A percentile compares a stretch with the other conserved stretches of the same genome.
phyloP scores from a whole-genome alignment of 768 basidiomycete species.

The Kwoniella dejecticola region DNA sequence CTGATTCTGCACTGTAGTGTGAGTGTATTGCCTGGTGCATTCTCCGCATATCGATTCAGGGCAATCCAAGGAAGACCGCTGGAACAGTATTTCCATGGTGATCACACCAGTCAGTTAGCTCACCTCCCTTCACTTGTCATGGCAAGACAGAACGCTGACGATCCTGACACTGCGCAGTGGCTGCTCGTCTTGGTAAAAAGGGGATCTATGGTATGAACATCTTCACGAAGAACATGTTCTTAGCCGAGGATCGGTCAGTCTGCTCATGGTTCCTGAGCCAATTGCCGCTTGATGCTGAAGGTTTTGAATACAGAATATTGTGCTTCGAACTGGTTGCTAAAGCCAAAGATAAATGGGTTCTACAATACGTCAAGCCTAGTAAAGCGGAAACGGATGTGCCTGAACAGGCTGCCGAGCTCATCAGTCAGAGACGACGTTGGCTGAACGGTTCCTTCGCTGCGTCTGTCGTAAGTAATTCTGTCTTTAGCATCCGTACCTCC shows the following conservation, averaged over 20 bases:
- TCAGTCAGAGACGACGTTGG: conserved; percentile 55
- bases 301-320: conserved; percentile 1
- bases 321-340: conserved; percentile 44
- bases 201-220: conserved; percentile 91
- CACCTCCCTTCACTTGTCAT: background rate
- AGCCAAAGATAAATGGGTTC: conserved; percentile 48
- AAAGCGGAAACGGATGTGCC: conserved; percentile 56
- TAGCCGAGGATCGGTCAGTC: conserved; percentile 66
- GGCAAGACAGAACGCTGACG: background rate
- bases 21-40: conserved; percentile 50
- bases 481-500: background rate
- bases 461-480: conserved; percentile 22
- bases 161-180: conserved; percentile 58
- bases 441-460: conserved; percentile 54
- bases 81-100: conserved; percentile 50
- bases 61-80: conserved; percentile 49
- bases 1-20: conserved; percentile 18
- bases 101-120: conserved; percentile 42
- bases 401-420: conserved; percentile 43
- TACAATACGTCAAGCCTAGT: conserved; percentile 52
- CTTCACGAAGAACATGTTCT: conserved; percentile 82
- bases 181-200: conserved; percentile 86
- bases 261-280: background rate
- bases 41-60: conserved; percentile 50
- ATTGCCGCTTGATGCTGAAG: background rate